Base-by-base conservation (phyloP, 352 stramenopile genomes). In the Globisporangium acanthophoron region DNA sequence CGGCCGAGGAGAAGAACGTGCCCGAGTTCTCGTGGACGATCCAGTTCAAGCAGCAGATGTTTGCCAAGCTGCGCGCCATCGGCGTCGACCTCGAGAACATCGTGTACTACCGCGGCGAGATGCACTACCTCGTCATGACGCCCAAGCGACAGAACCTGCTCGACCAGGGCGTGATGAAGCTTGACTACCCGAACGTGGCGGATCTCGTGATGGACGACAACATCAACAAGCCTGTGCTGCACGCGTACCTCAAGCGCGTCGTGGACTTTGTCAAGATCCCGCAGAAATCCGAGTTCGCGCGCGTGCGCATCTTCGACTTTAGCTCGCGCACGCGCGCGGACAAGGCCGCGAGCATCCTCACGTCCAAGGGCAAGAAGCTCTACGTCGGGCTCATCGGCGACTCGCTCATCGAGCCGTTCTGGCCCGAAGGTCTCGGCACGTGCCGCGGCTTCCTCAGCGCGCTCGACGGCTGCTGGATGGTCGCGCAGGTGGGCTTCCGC, bases 41-140 rank as follows among this genome's bases (percentile, higher is more conserved):
- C 50, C 83, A 92, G 70, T 92, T 90, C 70, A 92, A 92, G 64
- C 78, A 92, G 67, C 71, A 87, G 58, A 76, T 90, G 69, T 92
- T 92, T 58, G 80, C 74, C 13, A 80, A 88, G 68, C 83, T 92
- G 72, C 74, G 76, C 43, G 78, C 78, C 15, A 73, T 82, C 20
- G 81, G 78, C 41, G 72, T 94, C 24, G 80, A 92, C 59, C 61
- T 92, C 13, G 85, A 94, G 68, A 92, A 92, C 55, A 78, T 92
- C 43, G 85, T 92, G 65, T 94, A 94, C 70, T 91, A 92, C 66
- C 79, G 81, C 24, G 85, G 84, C 40, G 80, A 90, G 58, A 89
- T 90, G 71, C 85, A 94, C 66, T 94, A 94, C 66, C 64, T 94
- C 35, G 85, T 94, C 9, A 91, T 91, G 79, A 92, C 85, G 6